Percentiles rank a stretch among this genome's conserved stretches.
These are phyloP conservation scores for Nosema muscidifuracis DNA, from an alignment of 371 early-diverging fungal genomes.

Conservation along the genomic window DNA sequence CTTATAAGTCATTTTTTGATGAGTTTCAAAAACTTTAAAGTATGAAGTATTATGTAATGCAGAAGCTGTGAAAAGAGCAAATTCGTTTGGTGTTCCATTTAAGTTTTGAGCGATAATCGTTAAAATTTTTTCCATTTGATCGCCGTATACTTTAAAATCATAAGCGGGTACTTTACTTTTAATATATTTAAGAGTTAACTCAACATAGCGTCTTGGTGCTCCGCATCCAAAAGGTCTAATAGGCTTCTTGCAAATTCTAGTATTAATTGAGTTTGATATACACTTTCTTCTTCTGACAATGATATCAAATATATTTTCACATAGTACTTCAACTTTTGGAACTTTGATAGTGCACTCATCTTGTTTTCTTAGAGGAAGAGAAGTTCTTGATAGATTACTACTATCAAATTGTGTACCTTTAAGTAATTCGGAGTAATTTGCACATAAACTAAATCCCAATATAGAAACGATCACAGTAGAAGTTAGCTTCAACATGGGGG, in stretches of 20 bases:
- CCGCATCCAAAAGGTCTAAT: not conserved
- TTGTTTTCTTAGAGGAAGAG: no score
- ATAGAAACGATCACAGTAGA: no score
- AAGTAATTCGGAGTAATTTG: no score
- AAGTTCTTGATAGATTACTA: no score
- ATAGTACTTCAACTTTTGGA: no score
- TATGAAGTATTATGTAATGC: constrained; percentile 5
- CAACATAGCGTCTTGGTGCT: not conserved
- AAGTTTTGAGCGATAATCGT: not conserved
- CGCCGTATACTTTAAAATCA: not conserved
- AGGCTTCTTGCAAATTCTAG: not conserved
- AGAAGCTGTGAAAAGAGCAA: not conserved
- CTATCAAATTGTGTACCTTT: no score
- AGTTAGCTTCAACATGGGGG: not conserved
- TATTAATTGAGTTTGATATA: not conserved
- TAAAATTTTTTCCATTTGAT: not conserved
- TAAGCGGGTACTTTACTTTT: not conserved
- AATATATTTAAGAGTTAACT: not conserved
- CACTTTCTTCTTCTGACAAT: no score
- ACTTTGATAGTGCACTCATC: no score
- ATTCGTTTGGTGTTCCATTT: not conserved
- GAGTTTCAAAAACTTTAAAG: not conserved
- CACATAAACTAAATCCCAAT: no score
- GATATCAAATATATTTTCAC: no score
- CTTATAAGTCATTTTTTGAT: not conserved